Evolutionary conservation across 1,284 basidiomycete species (phyloP).

Genomic region (Sporisorium exsertum): DNA sequence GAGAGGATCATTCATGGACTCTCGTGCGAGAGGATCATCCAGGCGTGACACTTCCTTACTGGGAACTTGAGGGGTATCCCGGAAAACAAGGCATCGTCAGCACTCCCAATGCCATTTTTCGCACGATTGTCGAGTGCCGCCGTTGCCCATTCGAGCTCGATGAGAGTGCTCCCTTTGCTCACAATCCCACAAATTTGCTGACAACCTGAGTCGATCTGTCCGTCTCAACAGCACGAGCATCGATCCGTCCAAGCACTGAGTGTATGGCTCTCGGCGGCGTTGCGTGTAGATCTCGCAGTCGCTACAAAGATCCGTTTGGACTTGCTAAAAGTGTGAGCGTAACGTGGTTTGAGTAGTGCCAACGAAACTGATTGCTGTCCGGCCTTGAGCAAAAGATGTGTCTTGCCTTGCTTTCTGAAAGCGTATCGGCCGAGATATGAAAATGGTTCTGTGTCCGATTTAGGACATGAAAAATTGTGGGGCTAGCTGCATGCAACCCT

Average conservation of each 20-base stretch:
- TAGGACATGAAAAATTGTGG: conserved; percentile 22
- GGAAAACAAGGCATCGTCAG: conserved; percentile 1
- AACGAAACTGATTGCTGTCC: no score
- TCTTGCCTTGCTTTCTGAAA: neutral
- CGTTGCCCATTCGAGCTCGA: neutral
- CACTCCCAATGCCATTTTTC: neutral
- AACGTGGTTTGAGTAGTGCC: no score
- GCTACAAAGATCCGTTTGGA: neutral
- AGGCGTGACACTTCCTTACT: no score
- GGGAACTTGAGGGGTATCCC: no score
- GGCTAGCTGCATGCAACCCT: conserved; percentile 34
- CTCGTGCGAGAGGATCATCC: no score
- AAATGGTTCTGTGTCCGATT: conserved; percentile 2
- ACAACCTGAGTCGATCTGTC: no score
- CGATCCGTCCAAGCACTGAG: no score
- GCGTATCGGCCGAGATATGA: neutral
- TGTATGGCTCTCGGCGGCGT: neutral
- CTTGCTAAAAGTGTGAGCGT: neutral
- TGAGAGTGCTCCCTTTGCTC: no score
- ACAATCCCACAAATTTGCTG: no score
- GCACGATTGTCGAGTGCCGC: conserved; percentile 4
- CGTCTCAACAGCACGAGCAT: no score
- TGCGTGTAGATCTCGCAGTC: neutral
- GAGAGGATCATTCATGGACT: no score
- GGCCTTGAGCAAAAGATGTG: no score